A percentile compares a stretch with the other conserved stretches of the same genome.
phyloP scores from a whole-genome alignment of 768 basidiomycete genomes.

The Panus rudis region DNA sequence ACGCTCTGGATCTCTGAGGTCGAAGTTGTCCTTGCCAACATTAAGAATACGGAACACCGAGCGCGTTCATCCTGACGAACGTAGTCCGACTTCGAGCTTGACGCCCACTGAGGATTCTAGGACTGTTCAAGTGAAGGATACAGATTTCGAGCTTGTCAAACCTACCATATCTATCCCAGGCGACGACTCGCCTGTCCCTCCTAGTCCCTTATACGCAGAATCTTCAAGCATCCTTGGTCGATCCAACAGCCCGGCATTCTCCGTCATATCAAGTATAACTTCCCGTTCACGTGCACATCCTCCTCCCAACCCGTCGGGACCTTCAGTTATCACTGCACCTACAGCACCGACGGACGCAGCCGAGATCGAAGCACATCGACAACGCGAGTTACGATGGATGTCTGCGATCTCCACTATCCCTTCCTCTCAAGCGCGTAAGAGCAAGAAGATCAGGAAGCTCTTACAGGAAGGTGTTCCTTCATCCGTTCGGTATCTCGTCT shows the following conservation, averaged over 20 bases:
- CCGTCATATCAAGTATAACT: slow-evolving; percentile 18
- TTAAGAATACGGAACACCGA: slow-evolving; percentile 38
- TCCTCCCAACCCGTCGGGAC: neutral
- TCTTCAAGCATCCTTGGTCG: slow-evolving; percentile 21
- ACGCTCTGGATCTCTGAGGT: slow-evolving; percentile 30
- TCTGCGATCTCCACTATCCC: slow-evolving; percentile 47
- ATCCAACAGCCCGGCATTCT: slow-evolving; percentile 26
- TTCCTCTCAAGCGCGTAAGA: slow-evolving; percentile 62
- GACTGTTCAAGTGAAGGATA: slow-evolving; percentile 69
- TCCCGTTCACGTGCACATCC: slow-evolving; percentile 5
- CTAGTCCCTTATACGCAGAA: slow-evolving; percentile 13
- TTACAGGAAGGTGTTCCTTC: slow-evolving; percentile 73
- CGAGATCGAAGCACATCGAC: slow-evolving; percentile 53
- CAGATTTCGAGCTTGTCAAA: slow-evolving; percentile 73
- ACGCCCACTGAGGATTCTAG: slow-evolving; percentile 33
- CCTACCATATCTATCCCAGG: slow-evolving; percentile 27
- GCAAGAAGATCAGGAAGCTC: slow-evolving; percentile 71
- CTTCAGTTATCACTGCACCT: slow-evolving; percentile 1
- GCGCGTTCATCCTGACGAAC: slow-evolving; percentile 26
- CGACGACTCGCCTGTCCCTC: slow-evolving; percentile 25
- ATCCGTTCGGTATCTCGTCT: slow-evolving; percentile 78
- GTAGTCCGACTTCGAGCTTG: slow-evolving; percentile 19
- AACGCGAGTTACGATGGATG: slow-evolving; percentile 76
- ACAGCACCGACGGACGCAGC: slow-evolving; percentile 2
- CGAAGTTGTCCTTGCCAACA: slow-evolving; percentile 65